Evolutionary conservation across 1,284 basidiomycete genomes (phyloP).

Genomic region (Mycosarcoma mackinlayi): DNA sequence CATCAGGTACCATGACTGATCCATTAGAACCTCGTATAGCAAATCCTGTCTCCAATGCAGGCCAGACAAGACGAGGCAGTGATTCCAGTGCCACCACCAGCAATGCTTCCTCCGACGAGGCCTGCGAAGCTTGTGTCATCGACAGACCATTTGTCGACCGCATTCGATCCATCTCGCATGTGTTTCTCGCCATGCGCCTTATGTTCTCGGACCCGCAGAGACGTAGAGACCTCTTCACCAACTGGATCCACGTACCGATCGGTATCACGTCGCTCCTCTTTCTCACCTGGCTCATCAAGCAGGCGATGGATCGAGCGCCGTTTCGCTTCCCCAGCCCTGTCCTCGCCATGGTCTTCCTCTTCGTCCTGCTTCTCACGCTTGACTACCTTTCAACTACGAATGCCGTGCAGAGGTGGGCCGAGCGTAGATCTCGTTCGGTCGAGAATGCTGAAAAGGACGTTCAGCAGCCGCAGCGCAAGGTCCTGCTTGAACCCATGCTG

Average conservation of each 20-base stretch:
- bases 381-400: constrained; percentile 39
- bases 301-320: constrained; percentile 50
- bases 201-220: constrained; percentile 31
- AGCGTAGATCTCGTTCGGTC: neutral
- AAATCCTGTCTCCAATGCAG: too few relatives aligned
- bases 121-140: constrained; percentile 15
- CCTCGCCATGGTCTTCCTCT: constrained; percentile 50
- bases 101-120: neutral
- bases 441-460: neutral
- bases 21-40: too few relatives aligned
- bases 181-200: constrained; percentile 18
- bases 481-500: constrained; percentile 17
- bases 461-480: constrained; percentile 2
- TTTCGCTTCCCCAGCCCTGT: constrained; percentile 59
- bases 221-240: constrained; percentile 38
- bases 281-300: constrained; percentile 48
- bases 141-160: constrained; percentile 18
- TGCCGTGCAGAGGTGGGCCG: neutral
- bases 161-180: constrained; percentile 25
- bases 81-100: neutral
- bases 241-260: constrained; percentile 59
- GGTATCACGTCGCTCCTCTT: constrained; percentile 48
- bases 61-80: neutral
- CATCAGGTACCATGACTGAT: neutral
- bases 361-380: constrained; percentile 42